phyloP scores from a whole-genome alignment of 1,284 basidiomycete species.

The Tylopilus orsonianus region DNA sequence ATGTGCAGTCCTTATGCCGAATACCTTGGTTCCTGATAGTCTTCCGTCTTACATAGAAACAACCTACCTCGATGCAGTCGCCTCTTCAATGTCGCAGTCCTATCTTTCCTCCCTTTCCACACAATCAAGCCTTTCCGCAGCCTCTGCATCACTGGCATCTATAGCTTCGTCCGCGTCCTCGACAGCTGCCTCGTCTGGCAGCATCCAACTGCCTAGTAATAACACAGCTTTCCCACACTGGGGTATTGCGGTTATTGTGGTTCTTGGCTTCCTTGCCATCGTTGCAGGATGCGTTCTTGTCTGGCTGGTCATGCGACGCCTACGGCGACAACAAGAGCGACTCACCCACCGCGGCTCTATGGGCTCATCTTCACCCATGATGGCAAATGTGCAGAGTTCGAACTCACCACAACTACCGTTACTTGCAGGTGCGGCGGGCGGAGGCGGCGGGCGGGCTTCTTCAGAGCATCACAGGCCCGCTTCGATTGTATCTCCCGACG shows the following conservation, averaged over 20 bases:
- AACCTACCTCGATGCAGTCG: slow-evolving; percentile 63
- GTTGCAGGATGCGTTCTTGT: slow-evolving; percentile 61
- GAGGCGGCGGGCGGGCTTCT: slow-evolving; percentile 31
- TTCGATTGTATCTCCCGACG: slow-evolving; percentile 57
- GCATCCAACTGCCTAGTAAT: slow-evolving; percentile 45
- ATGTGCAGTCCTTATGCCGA: slow-evolving; percentile 37
- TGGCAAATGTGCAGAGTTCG: slow-evolving; percentile 51
- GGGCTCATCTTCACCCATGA: slow-evolving; percentile 79
- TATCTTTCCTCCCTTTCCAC: slow-evolving; percentile 40
- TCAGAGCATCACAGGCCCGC: slow-evolving; percentile 38
- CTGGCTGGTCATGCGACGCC: slow-evolving; percentile 69
- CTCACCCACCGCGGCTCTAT: slow-evolving; percentile 69
- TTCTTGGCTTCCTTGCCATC: slow-evolving; percentile 79
- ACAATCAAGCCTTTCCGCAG: slow-evolving; percentile 36
- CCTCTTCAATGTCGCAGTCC: slow-evolving; percentile 50
- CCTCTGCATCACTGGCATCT: slow-evolving; percentile 27
- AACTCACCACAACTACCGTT: slow-evolving; percentile 53
- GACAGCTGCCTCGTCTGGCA: slow-evolving; percentile 35
- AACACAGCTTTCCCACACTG: slow-evolving; percentile 66
- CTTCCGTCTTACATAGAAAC: slow-evolving; percentile 51
- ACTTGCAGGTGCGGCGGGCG: slow-evolving; percentile 38
- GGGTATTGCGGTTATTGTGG: slow-evolving; percentile 86
- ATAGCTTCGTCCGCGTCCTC: slow-evolving; percentile 32
- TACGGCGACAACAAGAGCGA: slow-evolving; percentile 53
- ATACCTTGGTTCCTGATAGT: slow-evolving; percentile 13